Evolutionary conservation across 2,329 filamentous ascomycete species (phyloP).

Genomic region (Xylariaceae sp.): DNA sequence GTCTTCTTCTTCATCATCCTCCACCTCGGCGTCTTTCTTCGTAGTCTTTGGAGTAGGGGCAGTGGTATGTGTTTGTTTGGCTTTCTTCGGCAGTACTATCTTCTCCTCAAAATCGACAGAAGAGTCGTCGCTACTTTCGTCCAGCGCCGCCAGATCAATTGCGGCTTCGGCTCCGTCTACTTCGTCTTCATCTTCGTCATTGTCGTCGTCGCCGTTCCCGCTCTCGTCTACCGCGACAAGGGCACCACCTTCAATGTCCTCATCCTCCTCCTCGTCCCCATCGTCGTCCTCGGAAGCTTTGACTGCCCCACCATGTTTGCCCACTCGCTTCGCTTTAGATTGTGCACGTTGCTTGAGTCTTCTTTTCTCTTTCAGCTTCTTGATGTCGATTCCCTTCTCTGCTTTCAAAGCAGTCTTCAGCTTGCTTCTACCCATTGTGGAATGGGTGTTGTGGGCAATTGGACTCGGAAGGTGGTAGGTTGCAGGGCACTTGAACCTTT

Average conservation of each 20-base stretch:
- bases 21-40: constrained; percentile 38
- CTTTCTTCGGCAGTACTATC: constrained; percentile 58
- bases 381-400: constrained; percentile 39
- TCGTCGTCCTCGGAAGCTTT: constrained; percentile 23
- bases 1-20: constrained; percentile 49
- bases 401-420: constrained; percentile 38
- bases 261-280: constrained; percentile 29
- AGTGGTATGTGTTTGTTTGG: constrained; percentile 45
- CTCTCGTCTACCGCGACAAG: constrained; percentile 36
- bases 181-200: constrained; percentile 41
- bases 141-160: constrained; percentile 57
- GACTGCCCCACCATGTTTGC: constrained; percentile 29
- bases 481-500: constrained; percentile 13
- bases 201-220: constrained; percentile 37
- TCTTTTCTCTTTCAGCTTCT: constrained; percentile 40
- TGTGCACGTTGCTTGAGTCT: constrained; percentile 37
- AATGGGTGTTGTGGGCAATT: constrained; percentile 20
- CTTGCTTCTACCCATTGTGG: constrained; percentile 38
- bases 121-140: constrained; percentile 71
- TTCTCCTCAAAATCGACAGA: constrained; percentile 80
- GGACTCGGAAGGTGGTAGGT: constrained; percentile 2
- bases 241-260: constrained; percentile 32
- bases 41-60: constrained; percentile 48
- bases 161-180: constrained; percentile 39
- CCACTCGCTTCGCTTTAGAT: constrained; percentile 30